A percentile compares a stretch with the other conserved stretches of the same genome.
These are phyloP conservation scores for Collybia sordida DNA, from an alignment of 768 basidiomycete species.

Conservation along the genomic window DNA sequence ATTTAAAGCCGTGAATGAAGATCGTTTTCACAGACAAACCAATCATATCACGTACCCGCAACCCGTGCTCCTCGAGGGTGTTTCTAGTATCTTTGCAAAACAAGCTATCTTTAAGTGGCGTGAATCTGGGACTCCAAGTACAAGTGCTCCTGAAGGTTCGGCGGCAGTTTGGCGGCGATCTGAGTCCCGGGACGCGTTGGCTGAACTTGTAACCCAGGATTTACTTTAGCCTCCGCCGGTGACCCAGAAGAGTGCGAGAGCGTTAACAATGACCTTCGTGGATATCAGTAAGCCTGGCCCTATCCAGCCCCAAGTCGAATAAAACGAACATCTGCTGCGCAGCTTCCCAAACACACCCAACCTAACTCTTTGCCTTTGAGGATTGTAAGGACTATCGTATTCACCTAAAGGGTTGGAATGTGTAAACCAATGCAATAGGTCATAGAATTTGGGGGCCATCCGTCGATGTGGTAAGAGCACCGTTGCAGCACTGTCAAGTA, in stretches of 20 bases:
- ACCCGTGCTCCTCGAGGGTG: constrained; percentile 11
- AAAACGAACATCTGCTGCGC: constrained; percentile 29
- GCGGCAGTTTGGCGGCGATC: neutral
- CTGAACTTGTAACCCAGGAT: neutral
- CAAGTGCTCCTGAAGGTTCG: neutral
- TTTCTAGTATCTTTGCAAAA: constrained; percentile 1
- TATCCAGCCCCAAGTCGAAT: neutral
- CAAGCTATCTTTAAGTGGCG: neutral
- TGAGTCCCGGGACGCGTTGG: constrained; percentile 1
- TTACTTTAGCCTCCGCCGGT: constrained; percentile 21
- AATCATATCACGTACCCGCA: constrained; percentile 1
- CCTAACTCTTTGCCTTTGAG: constrained; percentile 45
- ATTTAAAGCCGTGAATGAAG: constrained; percentile 8
- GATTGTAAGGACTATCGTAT: constrained; percentile 45
- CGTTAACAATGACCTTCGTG: constrained; percentile 43
- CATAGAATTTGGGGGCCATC: too few species aligned
- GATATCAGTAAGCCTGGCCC: neutral
- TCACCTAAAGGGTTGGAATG: constrained; percentile 22
- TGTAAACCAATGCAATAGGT: neutral
- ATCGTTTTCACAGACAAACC: neutral
- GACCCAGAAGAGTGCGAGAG: constrained; percentile 47
- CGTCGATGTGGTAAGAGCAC: too few species aligned
- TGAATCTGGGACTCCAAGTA: neutral
- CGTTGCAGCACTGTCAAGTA: too few species aligned
- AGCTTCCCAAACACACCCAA: constrained; percentile 48